phyloP scores from a whole-genome alignment of 768 basidiomycete species.

The Termitomyces sp. region DNA sequence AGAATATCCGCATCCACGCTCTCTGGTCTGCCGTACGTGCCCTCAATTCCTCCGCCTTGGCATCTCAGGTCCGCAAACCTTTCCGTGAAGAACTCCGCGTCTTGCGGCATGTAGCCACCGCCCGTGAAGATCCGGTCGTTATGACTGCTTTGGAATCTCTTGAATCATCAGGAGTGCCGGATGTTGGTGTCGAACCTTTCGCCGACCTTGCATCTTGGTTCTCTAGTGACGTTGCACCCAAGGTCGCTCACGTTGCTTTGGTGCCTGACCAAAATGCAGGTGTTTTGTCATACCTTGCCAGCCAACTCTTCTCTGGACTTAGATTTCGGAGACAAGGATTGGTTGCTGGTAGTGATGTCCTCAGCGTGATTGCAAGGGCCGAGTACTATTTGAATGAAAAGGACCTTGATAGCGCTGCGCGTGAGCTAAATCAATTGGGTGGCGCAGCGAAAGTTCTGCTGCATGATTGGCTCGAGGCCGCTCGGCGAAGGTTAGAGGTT shows the following conservation, averaged over 20 bases:
- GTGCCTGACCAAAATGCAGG: constrained; percentile 91
- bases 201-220: constrained; percentile 93
- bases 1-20: constrained; percentile 87
- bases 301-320: constrained; percentile 67
- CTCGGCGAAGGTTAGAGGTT: constrained; percentile 82
- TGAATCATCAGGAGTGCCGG: constrained; percentile 68
- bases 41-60: constrained; percentile 56
- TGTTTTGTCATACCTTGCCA: constrained; percentile 80
- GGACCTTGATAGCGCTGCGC: constrained; percentile 82
- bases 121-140: constrained; percentile 66
- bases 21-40: constrained; percentile 93
- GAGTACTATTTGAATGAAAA: constrained; percentile 89
- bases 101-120: constrained; percentile 66
- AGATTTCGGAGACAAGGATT: constrained; percentile 78
- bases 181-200: constrained; percentile 81
- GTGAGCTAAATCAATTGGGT: constrained; percentile 87
- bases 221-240: constrained; percentile 72
- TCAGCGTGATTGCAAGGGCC: constrained; percentile 83
- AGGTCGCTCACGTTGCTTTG: constrained; percentile 82
- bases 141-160: constrained; percentile 62
- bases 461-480: constrained; percentile 89
- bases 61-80: constrained; percentile 63
- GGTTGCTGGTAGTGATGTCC: constrained; percentile 75
- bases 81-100: constrained; percentile 90
- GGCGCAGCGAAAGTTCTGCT: constrained; percentile 74